These are phyloP conservation scores for Paracoccidioides brasiliensis DNA, from an alignment of 2,329 filamentous ascomycete species.

Conservation along the genomic window DNA sequence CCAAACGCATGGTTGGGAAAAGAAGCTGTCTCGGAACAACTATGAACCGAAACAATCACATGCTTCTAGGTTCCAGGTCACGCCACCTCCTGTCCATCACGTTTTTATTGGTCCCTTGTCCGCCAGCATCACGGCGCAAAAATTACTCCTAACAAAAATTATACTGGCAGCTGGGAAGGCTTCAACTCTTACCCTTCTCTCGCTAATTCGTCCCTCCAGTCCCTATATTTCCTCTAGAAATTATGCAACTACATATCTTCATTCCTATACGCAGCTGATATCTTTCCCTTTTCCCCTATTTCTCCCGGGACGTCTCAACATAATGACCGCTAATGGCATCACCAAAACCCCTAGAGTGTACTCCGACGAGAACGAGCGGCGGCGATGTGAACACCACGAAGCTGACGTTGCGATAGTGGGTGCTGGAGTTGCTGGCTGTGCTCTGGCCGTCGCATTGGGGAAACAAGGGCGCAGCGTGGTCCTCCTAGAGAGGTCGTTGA, in stretches of 20 bases:
- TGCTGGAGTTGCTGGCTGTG: slow-evolving; percentile 80
- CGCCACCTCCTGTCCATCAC: too few relatives aligned
- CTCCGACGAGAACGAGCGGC: slow-evolving; percentile 25
- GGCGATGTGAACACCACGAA: slow-evolving; percentile 44
- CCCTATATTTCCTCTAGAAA: neutral
- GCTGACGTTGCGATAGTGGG: slow-evolving; percentile 84
- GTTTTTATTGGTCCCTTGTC: too few relatives aligned
- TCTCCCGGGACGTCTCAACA: neutral
- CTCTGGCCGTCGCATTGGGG: slow-evolving; percentile 69
- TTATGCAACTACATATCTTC: neutral
- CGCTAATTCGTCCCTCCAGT: neutral
- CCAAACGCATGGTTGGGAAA: too few relatives aligned
- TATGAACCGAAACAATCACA: too few relatives aligned
- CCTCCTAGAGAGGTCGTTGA: slow-evolving; percentile 75
- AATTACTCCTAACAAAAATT: too few relatives aligned
- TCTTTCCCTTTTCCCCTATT: neutral
- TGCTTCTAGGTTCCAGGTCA: too few relatives aligned
- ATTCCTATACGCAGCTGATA: neutral
- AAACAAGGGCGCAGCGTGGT: slow-evolving; percentile 85
- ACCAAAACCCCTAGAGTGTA: neutral
- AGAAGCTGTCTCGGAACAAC: too few relatives aligned
- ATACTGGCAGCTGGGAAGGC: neutral
- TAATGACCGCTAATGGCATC: neutral
- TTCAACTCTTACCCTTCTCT: neutral
- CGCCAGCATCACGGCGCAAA: too few relatives aligned